Percentiles rank a stretch among this genome's conserved stretches.
Evolutionary conservation across 1,284 basidiomycete species (phyloP).

Genomic region (Boletellus deceptivus): DNA sequence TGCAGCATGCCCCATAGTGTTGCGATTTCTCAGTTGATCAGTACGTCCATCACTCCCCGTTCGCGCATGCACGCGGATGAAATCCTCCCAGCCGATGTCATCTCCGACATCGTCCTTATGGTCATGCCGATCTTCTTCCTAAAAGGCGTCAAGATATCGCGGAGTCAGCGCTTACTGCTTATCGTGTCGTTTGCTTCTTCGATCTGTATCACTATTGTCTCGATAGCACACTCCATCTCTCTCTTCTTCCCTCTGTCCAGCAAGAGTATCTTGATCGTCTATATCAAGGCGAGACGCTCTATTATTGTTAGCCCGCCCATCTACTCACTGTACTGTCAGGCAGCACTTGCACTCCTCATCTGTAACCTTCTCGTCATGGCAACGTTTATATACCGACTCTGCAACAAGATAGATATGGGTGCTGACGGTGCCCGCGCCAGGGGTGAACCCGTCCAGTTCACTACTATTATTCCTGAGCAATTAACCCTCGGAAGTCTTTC

Average conservation of each 20-base stretch:
- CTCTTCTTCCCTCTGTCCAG: slow-evolving; percentile 6
- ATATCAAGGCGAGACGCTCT: slow-evolving; percentile 19
- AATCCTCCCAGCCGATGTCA: slow-evolving; percentile 14
- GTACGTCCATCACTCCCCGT: slow-evolving; percentile 6
- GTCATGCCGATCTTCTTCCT: slow-evolving; percentile 16
- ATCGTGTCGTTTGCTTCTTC: slow-evolving; percentile 19
- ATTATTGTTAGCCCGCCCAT: not conserved
- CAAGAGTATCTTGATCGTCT: slow-evolving; percentile 3
- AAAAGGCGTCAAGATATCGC: slow-evolving; percentile 12
- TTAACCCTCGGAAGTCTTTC: not conserved
- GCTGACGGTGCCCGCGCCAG: not conserved
- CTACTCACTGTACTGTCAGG: not conserved
- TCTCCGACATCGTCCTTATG: slow-evolving; percentile 29
- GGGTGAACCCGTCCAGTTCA: slow-evolving; percentile 10
- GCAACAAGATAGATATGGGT: slow-evolving; percentile 11
- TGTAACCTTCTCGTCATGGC: slow-evolving; percentile 23
- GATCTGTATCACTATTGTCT: slow-evolving; percentile 18
- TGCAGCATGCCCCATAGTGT: slow-evolving; percentile 2
- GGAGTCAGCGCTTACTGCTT: slow-evolving; percentile 14
- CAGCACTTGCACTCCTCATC: slow-evolving; percentile 13
- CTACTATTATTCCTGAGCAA: slow-evolving; percentile 4
- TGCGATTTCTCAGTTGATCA: slow-evolving; percentile 12
- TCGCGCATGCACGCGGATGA: not conserved
- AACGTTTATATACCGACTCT: slow-evolving; percentile 11
- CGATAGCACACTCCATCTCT: slow-evolving; percentile 7